Base-by-base conservation (phyloP, 2,329 filamentous ascomycete genomes). In the Calonectria fujianensis region DNA sequence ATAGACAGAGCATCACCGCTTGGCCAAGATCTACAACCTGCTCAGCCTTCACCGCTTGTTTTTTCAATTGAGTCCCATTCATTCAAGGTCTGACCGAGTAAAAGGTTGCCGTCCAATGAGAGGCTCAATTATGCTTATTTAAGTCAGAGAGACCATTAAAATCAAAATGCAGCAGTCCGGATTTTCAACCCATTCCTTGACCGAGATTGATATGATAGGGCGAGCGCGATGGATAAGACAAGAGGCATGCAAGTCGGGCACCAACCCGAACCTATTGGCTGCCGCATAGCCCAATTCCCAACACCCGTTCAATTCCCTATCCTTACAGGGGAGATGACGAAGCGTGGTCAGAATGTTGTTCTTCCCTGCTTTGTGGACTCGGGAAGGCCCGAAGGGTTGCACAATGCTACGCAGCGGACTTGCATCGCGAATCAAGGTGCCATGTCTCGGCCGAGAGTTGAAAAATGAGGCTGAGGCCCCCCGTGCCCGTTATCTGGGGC, bases 381-480 rank as follows among this genome's bases (percentile, higher is more conserved):
- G 35, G 57, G 37, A 29, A 63, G 39, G 14, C 14, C 57, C 57
- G 37, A 63, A 63, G 20, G 14, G 37, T 8, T 20, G 14, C 14
- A 3, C 27, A 10, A 63, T 29, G n/a, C 13, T 27, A 18, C 27
- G 52, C 52, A 57, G 29, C 16, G 1, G 8, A 35, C 31, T n/a
- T n/a, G 52, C 31, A 35, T n/a, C 29, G 31, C 52, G 52, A 57
- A 57, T 57, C 52, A 57, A n/a, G n/a, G 35, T n/a, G 31, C 10
- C 6, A 35, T 57, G 18, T 32, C 27, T 57, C 52, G 16, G 52
- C n/a, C 24, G 57, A 63, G 6, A 16, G 32, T 63, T 63, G 57
- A 63, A 63, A 57, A 29, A 14, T 27, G 57, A 63, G 57, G 57
- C 57, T 63, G 57, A 63, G 57, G 57, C 57, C 57, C 57, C 18